Conservation (phyloP, 345 rosid species). For the Fremontodendron californicum region DNA sequence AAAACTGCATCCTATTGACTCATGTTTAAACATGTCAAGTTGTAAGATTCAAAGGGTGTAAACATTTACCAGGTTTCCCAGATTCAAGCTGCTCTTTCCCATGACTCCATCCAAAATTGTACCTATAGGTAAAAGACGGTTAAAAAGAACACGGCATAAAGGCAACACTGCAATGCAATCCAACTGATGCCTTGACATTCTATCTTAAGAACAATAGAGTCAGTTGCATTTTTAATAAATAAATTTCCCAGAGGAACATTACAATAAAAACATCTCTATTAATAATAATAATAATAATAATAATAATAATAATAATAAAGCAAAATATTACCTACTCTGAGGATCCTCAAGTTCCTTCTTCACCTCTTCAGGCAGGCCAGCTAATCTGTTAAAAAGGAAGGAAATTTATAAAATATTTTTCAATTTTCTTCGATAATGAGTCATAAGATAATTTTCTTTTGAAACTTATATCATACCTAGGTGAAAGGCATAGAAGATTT, state of each 20-base stretch:
- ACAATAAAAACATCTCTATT: too few relatives aligned
- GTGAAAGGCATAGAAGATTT: conserved; percentile 71
- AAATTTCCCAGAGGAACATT: neutral
- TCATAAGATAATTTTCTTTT: conserved; percentile 5
- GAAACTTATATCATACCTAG: conserved; percentile 48
- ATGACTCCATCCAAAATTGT: conserved; percentile 96
- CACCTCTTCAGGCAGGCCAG: conserved; percentile 67
- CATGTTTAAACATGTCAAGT: neutral
- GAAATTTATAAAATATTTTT: neutral
- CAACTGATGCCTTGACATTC: conserved; percentile 1
- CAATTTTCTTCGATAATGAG: neutral
- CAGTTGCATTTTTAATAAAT: neutral
- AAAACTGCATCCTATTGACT: neutral
- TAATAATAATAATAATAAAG: too few relatives aligned
- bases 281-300: too few relatives aligned
- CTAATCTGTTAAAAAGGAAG: conserved; percentile 50
- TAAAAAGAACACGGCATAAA: neutral
- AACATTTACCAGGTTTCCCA: conserved; percentile 70
- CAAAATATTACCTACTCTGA: conserved; percentile 55
- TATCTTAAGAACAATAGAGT: neutral
- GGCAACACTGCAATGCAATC: neutral
- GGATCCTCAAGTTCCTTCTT: conserved; percentile 88
- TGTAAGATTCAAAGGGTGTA: neutral
- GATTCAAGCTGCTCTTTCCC: conserved; percentile 94
- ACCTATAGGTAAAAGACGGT: conserved; percentile 38